Conservation (phyloP, 495 filamentous ascomycete species). For the Thozetella sp. region DNA sequence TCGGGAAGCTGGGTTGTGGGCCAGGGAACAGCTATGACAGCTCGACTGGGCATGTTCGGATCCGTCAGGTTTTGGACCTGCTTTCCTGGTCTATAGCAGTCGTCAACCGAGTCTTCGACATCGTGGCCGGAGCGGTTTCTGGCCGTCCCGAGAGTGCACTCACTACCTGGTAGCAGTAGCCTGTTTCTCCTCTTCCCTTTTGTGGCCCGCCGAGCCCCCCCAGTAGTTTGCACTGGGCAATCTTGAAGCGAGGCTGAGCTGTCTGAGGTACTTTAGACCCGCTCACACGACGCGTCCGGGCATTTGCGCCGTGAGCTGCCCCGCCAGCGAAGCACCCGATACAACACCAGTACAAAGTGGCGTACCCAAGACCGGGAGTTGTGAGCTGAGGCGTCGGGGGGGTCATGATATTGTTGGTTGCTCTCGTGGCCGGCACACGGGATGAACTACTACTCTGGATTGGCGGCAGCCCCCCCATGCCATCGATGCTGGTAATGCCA, state of each 20-base stretch:
- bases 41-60: no score
- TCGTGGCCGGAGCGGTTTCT: no score
- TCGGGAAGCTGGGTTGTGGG: not conserved
- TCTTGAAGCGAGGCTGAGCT: not conserved
- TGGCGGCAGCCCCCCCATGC: not conserved
- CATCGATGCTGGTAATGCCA: not conserved
- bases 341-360: not conserved
- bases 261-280: not conserved
- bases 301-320: not conserved
- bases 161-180: not conserved
- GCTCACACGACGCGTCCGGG: not conserved
- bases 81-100: no score
- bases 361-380: no score
- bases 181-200: not conserved
- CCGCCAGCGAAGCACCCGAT: not conserved
- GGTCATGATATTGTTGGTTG: no score
- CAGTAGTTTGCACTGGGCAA: not conserved
- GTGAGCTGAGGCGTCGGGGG: no score
- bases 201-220: not conserved
- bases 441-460: slow-evolving; percentile 17
- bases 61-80: no score
- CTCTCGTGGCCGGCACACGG: no score
- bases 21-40: not conserved
- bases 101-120: no score
- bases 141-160: not conserved